Conservation (phyloP, 306 rosid species). For the Hippophae gyantsensis region DNA sequence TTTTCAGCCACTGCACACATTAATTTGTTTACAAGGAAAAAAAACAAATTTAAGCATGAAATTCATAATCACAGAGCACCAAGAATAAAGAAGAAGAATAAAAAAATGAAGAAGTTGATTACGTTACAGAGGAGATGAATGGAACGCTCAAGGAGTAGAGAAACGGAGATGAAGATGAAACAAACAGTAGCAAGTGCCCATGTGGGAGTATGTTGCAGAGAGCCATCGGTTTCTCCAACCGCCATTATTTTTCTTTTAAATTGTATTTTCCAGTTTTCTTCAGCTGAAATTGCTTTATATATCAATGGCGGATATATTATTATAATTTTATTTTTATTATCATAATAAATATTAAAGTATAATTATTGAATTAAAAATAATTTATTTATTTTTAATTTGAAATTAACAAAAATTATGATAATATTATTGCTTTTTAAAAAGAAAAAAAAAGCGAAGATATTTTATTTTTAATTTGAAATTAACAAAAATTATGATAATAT, state of each 20-base stretch:
- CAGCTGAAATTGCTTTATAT: background rate
- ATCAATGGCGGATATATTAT: too few species aligned
- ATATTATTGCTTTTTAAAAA: too few species aligned
- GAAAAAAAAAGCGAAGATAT: too few species aligned
- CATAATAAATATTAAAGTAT: too few species aligned
- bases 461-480: too few species aligned
- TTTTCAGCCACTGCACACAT: slow-evolving; percentile 24
- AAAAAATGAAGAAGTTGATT: background rate
- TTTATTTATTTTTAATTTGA: too few species aligned
- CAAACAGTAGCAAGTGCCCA: slow-evolving; percentile 32
- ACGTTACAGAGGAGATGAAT: slow-evolving; percentile 21
- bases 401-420: too few species aligned
- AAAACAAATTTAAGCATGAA: background rate
- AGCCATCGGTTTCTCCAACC: slow-evolving; percentile 2
- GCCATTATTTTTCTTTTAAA: slow-evolving; percentile 7
- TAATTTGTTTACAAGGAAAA: background rate
- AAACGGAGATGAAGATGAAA: slow-evolving; percentile 25
- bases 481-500: too few species aligned
- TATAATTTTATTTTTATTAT: too few species aligned
- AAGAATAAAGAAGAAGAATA: background rate
- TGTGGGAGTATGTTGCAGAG: slow-evolving; percentile 30
- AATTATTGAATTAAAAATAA: too few species aligned
- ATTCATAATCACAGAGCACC: background rate
- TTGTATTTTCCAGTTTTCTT: background rate
- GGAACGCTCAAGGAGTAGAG: slow-evolving; percentile 18